Percentiles rank a stretch among this genome's conserved stretches.
These are phyloP conservation scores for Aspergillus intermedius DNA, from an alignment of 2,329 filamentous ascomycete genomes.

Conservation along the genomic window DNA sequence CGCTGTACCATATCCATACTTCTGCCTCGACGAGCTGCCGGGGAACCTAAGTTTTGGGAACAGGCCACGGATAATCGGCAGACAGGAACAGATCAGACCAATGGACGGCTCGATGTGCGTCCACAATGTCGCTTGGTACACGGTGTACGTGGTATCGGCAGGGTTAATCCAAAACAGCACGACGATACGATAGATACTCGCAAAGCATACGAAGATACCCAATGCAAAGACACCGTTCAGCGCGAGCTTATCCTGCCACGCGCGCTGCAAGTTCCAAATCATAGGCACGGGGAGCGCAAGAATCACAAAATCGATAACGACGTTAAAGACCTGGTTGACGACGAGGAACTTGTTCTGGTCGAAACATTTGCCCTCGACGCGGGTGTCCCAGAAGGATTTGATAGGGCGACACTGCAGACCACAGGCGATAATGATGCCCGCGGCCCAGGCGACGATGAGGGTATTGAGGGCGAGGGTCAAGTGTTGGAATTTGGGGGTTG, in stretches of 20 bases:
- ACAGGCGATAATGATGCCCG: conserved; percentile 26
- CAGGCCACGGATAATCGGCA: conserved; percentile 29
- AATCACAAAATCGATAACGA: conserved; percentile 29
- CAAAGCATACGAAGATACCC: conserved; percentile 29
- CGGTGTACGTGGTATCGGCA: conserved; percentile 26
- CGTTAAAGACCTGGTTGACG: conserved; percentile 28
- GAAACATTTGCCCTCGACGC: conserved; percentile 21
- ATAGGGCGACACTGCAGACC: conserved; percentile 27
- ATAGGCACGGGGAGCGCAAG: conserved; percentile 26
- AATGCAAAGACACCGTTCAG: conserved; percentile 28
- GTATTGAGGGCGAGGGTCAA: conserved; percentile 20
- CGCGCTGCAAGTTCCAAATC: conserved; percentile 28
- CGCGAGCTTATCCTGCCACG: conserved; percentile 31
- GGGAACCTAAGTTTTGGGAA: conserved; percentile 23
- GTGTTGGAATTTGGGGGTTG: conserved; percentile 22
- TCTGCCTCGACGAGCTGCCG: conserved; percentile 1
- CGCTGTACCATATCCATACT: conserved; percentile 14
- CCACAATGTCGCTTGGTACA: conserved; percentile 29
- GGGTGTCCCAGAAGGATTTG: conserved; percentile 25
- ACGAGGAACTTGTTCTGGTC: conserved; percentile 24
- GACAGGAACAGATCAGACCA: conserved; percentile 29
- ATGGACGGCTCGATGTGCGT: conserved; percentile 31
- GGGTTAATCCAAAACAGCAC: conserved; percentile 27
- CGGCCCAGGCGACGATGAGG: conserved; percentile 24
- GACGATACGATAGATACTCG: conserved; percentile 31